phyloP scores from a whole-genome alignment of 371 early-diverging fungal genomes.

The Apophysomyces sp. region DNA sequence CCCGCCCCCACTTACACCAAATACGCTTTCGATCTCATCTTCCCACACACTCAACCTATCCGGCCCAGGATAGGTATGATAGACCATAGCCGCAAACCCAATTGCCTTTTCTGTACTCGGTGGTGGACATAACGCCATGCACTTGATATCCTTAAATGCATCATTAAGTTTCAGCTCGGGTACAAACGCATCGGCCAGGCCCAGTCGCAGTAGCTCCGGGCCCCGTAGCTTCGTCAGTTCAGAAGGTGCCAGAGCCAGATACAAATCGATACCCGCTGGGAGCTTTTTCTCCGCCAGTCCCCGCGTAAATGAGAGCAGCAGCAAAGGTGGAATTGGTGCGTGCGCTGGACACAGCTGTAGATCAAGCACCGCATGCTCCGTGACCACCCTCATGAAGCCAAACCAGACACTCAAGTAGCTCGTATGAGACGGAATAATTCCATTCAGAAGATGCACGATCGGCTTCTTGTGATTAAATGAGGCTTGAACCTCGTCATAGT shows the following conservation, averaged over 20 bases:
- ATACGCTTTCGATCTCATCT: constrained; percentile 42
- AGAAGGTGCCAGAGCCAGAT: constrained; percentile 49
- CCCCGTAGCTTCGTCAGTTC: constrained; percentile 45
- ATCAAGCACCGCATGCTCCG: constrained; percentile 44
- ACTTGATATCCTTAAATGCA: constrained; percentile 25
- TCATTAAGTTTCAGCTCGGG: constrained; percentile 49
- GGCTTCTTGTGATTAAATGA: constrained; percentile 20
- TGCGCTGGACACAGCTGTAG: constrained; percentile 23
- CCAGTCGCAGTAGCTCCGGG: constrained; percentile 51
- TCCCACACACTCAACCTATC: constrained; percentile 56
- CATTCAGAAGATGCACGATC: constrained; percentile 39
- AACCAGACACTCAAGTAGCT: constrained; percentile 37
- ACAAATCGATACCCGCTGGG: constrained; percentile 40
- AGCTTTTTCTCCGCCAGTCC: constrained; percentile 19
- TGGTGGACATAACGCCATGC: constrained; percentile 45
- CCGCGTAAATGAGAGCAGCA: constrained; percentile 22
- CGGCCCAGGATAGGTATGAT: constrained; percentile 57
- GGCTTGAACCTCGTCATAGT: constrained; percentile 12
- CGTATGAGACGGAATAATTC: constrained; percentile 40
- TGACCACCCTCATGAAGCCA: constrained; percentile 42
- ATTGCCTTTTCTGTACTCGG: constrained; percentile 45
- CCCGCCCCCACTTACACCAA: constrained; percentile 37
- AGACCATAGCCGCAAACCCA: constrained; percentile 39
- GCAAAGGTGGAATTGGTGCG: constrained; percentile 43
- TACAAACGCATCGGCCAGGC: constrained; percentile 54